Evolutionary conservation across 306 rosid species (phyloP).

Genomic region (Medicago ruthenica): DNA sequence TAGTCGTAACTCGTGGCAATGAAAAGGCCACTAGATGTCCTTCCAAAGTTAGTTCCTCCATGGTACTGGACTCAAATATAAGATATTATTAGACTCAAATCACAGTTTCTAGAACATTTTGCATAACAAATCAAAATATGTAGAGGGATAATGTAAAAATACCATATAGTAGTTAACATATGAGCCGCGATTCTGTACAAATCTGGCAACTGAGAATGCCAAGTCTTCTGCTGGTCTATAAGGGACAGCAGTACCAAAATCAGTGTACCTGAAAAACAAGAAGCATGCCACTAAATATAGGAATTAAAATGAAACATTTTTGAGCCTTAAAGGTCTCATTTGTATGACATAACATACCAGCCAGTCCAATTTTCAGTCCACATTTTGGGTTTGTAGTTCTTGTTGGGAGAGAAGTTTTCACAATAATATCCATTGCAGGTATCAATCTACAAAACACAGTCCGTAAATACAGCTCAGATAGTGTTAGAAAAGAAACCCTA

Average conservation of each 20-base stretch:
- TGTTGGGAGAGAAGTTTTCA: conserved; percentile 80
- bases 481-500: background rate
- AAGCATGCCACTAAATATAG: conserved; percentile 1
- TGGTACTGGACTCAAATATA: conserved; percentile 64
- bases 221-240: conserved; percentile 89
- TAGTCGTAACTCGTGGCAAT: conserved; percentile 95
- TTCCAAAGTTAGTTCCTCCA: conserved; percentile 98
- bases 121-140: background rate
- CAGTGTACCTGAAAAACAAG: conserved; percentile 73
- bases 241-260: conserved; percentile 83
- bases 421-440: conserved; percentile 93
- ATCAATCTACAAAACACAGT: conserved; percentile 62
- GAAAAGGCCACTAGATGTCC: conserved; percentile 86
- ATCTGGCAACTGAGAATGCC: conserved; percentile 87
- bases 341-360: conserved; percentile 72
- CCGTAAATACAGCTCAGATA: conserved; percentile 27
- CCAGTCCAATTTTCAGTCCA: conserved; percentile 99
- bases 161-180: conserved; percentile 93
- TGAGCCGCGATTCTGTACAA: conserved; percentile 88
- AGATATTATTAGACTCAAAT: conserved; percentile 25
- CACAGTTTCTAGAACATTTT: conserved; percentile 13
- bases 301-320: background rate
- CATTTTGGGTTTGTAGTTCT: conserved; percentile 72
- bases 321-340: conserved; percentile 9
- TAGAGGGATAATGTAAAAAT: conserved; percentile 39